Base-by-base conservation (phyloP, 1,284 basidiomycete species). In the Xerocomus amazonicus region DNA sequence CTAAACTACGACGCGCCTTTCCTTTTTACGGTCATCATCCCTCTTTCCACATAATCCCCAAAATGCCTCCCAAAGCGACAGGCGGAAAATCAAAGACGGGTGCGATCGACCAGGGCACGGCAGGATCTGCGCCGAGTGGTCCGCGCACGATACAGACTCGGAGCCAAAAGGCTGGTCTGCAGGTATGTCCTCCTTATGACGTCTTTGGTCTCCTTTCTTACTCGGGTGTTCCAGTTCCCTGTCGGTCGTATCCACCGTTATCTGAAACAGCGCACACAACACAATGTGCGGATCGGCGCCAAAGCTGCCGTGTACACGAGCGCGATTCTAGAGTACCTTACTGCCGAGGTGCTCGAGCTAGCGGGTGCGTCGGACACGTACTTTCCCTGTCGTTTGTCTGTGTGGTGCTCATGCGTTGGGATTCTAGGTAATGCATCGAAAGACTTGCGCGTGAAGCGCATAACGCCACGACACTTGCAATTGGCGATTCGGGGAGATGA, bases 401-500 rank as follows among this genome's bases (percentile, higher is more conserved):
- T 31, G 29, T 7, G 29, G 12, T 12, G 29, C 29, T 31, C 29
- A n/a, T 33, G 12, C 6, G 0, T 39, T 8, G 5, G 26, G 9
- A 41, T n/a, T n/a, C 9, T 39, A 92, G 95, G 95, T 37, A 98
- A 98, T 70, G 95, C 95, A 23, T 95, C 94, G 9, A 97, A 97
- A 68, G 95, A 98, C 74, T 79, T 97, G 34, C 84, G 89, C 47
- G 92, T 97, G 39, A 97, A 97, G 73, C 91, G 96, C 69, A 97
- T 98, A 69, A 97, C 92, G 0, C 95, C 95, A 17, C 89, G 92
- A 58, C 92, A 95, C 71, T 70, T 95, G 59, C 92, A 95, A 69
- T 80, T 94, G 27, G 92, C 95, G 31, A 97, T 98, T 59, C 90
- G 95, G 55, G 95, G 95, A 45, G 96, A 98, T 69, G 94, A 97